These are phyloP conservation scores for Eucalyptus marginata DNA, from an alignment of 345 rosid genomes.

Conservation along the genomic window DNA sequence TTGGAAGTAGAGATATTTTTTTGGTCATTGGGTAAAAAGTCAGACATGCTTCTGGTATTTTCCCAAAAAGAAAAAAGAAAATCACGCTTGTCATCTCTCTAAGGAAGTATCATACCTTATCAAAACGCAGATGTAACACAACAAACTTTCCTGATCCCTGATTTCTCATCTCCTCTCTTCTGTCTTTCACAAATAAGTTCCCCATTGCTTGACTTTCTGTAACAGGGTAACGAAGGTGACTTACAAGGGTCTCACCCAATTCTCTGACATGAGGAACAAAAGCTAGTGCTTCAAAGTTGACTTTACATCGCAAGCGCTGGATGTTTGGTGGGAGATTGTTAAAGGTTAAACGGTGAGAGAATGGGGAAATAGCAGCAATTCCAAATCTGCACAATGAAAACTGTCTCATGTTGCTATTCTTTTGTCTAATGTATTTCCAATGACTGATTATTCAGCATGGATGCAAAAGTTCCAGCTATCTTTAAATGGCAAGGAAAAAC, in stretches of 20 bases:
- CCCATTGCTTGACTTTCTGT: conserved; percentile 16
- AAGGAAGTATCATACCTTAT: conserved; percentile 42
- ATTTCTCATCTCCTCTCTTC: conserved; percentile 15
- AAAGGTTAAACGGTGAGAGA: conserved; percentile 88
- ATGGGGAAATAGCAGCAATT: conserved; percentile 87
- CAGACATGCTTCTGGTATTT: neutral
- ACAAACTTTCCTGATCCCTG: conserved; percentile 56
- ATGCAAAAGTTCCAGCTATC: neutral
- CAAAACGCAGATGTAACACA: conserved; percentile 93
- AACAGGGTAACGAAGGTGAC: conserved; percentile 46
- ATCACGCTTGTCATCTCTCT: neutral
- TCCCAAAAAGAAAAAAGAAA: neutral
- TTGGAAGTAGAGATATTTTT: neutral
- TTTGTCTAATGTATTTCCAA: neutral
- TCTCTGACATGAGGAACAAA: conserved; percentile 51
- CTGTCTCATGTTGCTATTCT: neutral
- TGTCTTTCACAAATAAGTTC: conserved; percentile 13
- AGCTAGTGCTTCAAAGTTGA: conserved; percentile 70
- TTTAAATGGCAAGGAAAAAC: neutral
- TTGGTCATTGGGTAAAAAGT: neutral
- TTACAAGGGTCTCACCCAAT: conserved; percentile 56
- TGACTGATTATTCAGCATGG: neutral
- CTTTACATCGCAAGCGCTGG: conserved; percentile 92
- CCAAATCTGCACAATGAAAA: conserved; percentile 52
- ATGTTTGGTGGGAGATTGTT: conserved; percentile 59